Evolutionary conservation across 495 filamentous ascomycete genomes (phyloP), one percentile per base, ranked within the genome.

Genomic region (Lindgomyces ingoldianus): DNA sequence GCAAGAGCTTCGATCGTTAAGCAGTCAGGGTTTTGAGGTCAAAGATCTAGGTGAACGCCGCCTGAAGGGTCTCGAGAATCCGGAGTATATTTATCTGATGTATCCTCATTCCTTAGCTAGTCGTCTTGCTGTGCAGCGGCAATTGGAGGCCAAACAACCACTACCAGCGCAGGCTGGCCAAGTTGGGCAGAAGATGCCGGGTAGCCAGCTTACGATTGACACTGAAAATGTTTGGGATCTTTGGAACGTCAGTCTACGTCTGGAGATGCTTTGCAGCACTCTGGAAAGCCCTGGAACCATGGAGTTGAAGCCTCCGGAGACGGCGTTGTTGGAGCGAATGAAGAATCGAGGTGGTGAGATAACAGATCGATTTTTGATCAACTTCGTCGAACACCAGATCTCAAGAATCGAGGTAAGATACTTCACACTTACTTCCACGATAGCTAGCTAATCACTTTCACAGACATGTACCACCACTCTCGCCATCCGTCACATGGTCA

Each of bases 41-140:
- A 96, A 96, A 74, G 91, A 95, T 66, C 89, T 98, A 70, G 94
- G 94, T 21, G 90, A 96, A 70, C 85, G 86, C 44, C 96, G 94
- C 70, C 79, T 99, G 33, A 99, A 99, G 74, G 94, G 94, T 1
- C 84, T 99, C 8, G 94, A 99, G 73, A 99, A 99, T 74, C 94
- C 95, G 3, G 94, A 99, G 74, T 87, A 90, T 55, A 87, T 99
- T 54, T 96, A 93, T 73, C 84, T 96, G 39, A 90, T 98, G 73
- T 98, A 95, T 73, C 93, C 94, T 1, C 90, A 93, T 68, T 80
- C 87, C 11, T 83, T 99, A 16, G 85, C 89, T n/a, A 91, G 91
- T 46, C 86, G 94, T 74, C 85, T 85, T 76, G 85, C 72, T 58
- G 84, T 77, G 50, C 81, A 85, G 67, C 86, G 87, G 46, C 82